Base-by-base conservation (phyloP, 352 stramenopile species). In the Pythium volutum region DNA sequence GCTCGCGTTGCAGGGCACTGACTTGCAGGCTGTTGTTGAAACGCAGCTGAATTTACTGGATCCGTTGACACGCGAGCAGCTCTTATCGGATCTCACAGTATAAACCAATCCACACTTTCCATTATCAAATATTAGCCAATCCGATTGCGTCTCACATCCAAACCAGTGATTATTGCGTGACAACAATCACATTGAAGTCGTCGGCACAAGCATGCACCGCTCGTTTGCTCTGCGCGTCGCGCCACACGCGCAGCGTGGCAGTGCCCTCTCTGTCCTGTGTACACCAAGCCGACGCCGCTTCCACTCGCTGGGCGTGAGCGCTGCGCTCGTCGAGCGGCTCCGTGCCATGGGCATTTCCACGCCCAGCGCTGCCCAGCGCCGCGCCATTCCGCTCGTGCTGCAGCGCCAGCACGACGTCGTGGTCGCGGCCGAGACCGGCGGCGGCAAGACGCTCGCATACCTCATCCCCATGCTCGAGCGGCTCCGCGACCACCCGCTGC, bases 381-480 rank as follows among this genome's bases (percentile, higher is more conserved):
- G 78, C 64, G 81, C 80, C 26, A 86, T 93, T 62, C 84, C 81
- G 18, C 38, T 71, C 22, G 76, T 84, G 45, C 48, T 91, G 8
- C 46, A 62, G 3, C 64, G 71, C n/a, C 43, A 80, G 1, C 48
- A 22, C 46, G 79, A 98, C 71, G 78, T 98, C 20, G 87, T 98
- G 20, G 74, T 99, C 46, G 96, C 97, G 26, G 91, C 84, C 15
- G 95, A 98, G 66, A 99, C 96, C 0, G 96, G 96, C 42, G 89
- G 77, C 54, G 95, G 95, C 51, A 99, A 99, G 74, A 99, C 96
- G 31, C 77, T 99, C 46, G 84, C 95, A 11, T 99, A 98, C 71
- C 58, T 98, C 4, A 59, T 99, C 43, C 95, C 96, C 3, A 70
- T 98, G 59, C 61, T 98, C 27, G 75, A 95, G 52, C 72, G 78